These are phyloP conservation scores for Buddleja alternifolia DNA, from an alignment of 257 asterid genomes.

Conservation along the genomic window DNA sequence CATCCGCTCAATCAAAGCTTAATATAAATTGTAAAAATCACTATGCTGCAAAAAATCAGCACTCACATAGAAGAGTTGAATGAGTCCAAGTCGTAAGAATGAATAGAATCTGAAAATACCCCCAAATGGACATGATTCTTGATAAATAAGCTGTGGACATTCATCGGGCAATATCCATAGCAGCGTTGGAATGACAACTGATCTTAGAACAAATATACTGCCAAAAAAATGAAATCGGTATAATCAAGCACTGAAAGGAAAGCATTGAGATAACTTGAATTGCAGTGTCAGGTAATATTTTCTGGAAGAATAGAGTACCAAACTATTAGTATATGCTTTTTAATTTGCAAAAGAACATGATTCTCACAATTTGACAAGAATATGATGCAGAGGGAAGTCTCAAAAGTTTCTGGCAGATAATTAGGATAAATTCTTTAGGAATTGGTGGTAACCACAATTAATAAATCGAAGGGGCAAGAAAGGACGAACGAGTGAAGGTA, in stretches of 20 bases:
- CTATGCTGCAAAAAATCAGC: conserved; percentile 20
- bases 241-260: conserved; percentile 10
- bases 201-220: conserved; percentile 83
- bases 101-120: conserved; percentile 71
- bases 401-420: not conserved
- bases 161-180: conserved; percentile 83
- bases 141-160: conserved; percentile 41
- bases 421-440: not conserved
- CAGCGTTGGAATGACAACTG: conserved; percentile 71
- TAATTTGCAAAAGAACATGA: not conserved
- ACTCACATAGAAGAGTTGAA: conserved; percentile 91
- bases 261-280: conserved; percentile 3
- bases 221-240: conserved; percentile 31
- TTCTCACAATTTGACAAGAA: not conserved
- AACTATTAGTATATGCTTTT: not conserved
- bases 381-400: not conserved
- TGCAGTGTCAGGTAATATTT: not conserved
- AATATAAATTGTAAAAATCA: conserved; percentile 16
- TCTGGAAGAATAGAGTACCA: not conserved
- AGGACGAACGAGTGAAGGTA: not conserved
- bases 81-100: conserved; percentile 66
- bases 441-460: not conserved
- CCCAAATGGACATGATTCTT: conserved; percentile 53
- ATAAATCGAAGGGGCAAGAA: not conserved
- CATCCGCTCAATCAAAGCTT: conserved; percentile 23